Conservation (phyloP, 2,329 filamentous ascomycete species). For the Pyrenophora tritici-repentis region DNA sequence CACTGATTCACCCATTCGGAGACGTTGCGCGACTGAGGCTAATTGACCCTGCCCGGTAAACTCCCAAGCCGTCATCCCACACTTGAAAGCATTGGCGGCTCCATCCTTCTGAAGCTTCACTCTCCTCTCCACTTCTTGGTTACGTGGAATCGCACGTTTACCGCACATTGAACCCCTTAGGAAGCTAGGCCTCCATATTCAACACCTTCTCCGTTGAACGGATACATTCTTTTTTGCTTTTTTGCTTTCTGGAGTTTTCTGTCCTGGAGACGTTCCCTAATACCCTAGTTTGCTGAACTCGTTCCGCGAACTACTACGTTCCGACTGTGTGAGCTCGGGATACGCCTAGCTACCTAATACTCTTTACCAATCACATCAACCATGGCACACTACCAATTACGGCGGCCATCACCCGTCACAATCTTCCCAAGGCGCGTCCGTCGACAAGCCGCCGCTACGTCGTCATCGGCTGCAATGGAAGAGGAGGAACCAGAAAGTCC, state of each 20-base stretch:
- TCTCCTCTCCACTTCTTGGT: slow-evolving; percentile 22
- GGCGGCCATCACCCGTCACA: slow-evolving; percentile 34
- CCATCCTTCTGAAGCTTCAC: slow-evolving; percentile 28
- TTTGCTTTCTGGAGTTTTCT: slow-evolving; percentile 12
- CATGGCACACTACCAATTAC: slow-evolving; percentile 38
- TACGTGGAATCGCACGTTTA: slow-evolving; percentile 12
- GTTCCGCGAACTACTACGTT: too few relatives aligned
- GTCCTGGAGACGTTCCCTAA: slow-evolving; percentile 37
- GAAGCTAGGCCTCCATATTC: slow-evolving; percentile 27
- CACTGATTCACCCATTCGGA: slow-evolving; percentile 26
- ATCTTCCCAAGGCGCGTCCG: slow-evolving; percentile 21
- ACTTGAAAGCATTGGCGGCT: slow-evolving; percentile 39
- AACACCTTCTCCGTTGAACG: slow-evolving; percentile 37
- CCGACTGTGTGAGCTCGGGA: not conserved
- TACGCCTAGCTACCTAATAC: slow-evolving; percentile 16
- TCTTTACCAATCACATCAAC: slow-evolving; percentile 4
- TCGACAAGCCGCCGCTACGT: slow-evolving; percentile 15
- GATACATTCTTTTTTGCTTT: slow-evolving; percentile 23
- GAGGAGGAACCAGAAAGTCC: slow-evolving; percentile 29
- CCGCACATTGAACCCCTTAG: slow-evolving; percentile 1
- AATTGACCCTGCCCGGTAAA: slow-evolving; percentile 20
- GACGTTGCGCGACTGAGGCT: slow-evolving; percentile 32
- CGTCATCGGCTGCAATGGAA: not conserved
- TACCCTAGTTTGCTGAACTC: slow-evolving; percentile 5
- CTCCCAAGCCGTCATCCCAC: slow-evolving; percentile 22